Percentiles rank a stretch among this genome's conserved stretches.
Conservation (phyloP, 139 green algal species). For the Asterochloris sp. region DNA sequence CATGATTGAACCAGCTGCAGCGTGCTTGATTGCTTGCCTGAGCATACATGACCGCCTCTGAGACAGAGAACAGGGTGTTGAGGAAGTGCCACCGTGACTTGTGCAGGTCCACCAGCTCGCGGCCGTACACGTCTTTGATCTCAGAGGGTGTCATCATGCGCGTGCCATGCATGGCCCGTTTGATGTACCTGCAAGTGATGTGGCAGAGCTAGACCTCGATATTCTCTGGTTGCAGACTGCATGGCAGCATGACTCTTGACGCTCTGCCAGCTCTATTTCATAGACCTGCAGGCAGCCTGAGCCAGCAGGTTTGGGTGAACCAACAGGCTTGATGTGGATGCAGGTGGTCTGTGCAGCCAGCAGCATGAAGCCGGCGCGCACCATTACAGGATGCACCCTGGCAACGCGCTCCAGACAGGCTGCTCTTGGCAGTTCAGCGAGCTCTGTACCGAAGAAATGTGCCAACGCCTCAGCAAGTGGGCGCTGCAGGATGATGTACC, state of each 20-base stretch:
- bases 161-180: slow-evolving; percentile 92
- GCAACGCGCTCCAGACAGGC: too few relatives aligned
- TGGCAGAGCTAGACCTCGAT: background rate
- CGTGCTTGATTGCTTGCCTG: slow-evolving; percentile 44
- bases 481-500: too few relatives aligned
- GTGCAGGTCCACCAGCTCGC: slow-evolving; percentile 88
- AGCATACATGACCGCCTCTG: slow-evolving; percentile 89
- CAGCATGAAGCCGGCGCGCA: too few relatives aligned
- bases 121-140: slow-evolving; percentile 74
- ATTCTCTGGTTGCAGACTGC: background rate
- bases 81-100: slow-evolving; percentile 88
- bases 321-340: background rate
- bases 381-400: too few relatives aligned
- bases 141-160: slow-evolving; percentile 78
- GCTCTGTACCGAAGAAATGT: too few relatives aligned
- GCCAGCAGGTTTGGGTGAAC: background rate
- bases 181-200: slow-evolving; percentile 65
- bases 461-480: too few relatives aligned
- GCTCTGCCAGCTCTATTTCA: background rate
- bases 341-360: too few relatives aligned
- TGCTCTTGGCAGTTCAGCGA: too few relatives aligned
- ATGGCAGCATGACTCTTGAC: background rate
- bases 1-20: too few relatives aligned
- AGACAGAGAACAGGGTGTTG: slow-evolving; percentile 95
- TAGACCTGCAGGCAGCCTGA: background rate